Conservation (phyloP, 805 yeast species). For the Starmerella bombi region DNA sequence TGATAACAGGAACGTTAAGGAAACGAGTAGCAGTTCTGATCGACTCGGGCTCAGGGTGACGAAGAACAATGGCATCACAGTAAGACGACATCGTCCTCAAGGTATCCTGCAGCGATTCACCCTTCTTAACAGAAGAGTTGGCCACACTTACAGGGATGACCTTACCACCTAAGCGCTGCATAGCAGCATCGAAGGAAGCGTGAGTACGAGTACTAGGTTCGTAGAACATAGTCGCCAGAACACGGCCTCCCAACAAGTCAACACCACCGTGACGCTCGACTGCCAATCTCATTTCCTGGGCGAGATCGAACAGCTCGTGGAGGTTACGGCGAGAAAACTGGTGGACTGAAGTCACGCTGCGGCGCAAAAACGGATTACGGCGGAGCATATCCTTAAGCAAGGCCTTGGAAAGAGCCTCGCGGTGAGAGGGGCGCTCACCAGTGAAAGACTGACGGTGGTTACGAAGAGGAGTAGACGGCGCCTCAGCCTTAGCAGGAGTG, state of each 20-base stretch:
- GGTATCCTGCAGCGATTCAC: slow-evolving; percentile 95
- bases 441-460: slow-evolving; percentile 21
- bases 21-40: slow-evolving; percentile 91
- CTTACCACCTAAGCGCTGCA: slow-evolving; percentile 99
- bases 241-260: slow-evolving; percentile 79
- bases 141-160: slow-evolving; percentile 76
- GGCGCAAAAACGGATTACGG: slow-evolving; percentile 83
- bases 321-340: slow-evolving; percentile 78
- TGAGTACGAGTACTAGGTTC: slow-evolving; percentile 98
- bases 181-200: slow-evolving; percentile 95
- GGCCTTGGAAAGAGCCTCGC: slow-evolving; percentile 39
- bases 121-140: slow-evolving; percentile 92
- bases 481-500: slow-evolving; percentile 6
- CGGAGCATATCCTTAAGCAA: slow-evolving; percentile 68
- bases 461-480: slow-evolving; percentile 23
- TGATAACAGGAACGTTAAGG: slow-evolving; percentile 92
- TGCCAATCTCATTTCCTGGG: slow-evolving; percentile 93
- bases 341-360: slow-evolving; percentile 75
- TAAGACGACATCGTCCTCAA: slow-evolving; percentile 88
- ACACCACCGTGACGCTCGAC: slow-evolving; percentile 94
- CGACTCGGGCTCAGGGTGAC: slow-evolving; percentile 89
- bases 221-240: slow-evolving; percentile 87
- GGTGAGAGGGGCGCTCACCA: slow-evolving; percentile 22
- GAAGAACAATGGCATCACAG: slow-evolving; percentile 90
- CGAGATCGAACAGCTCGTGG: slow-evolving; percentile 87